Percentiles rank a stretch among this genome's conserved stretches.
Conservation (phyloP, 1,284 basidiomycete genomes). For the Calocybe gambosa region DNA sequence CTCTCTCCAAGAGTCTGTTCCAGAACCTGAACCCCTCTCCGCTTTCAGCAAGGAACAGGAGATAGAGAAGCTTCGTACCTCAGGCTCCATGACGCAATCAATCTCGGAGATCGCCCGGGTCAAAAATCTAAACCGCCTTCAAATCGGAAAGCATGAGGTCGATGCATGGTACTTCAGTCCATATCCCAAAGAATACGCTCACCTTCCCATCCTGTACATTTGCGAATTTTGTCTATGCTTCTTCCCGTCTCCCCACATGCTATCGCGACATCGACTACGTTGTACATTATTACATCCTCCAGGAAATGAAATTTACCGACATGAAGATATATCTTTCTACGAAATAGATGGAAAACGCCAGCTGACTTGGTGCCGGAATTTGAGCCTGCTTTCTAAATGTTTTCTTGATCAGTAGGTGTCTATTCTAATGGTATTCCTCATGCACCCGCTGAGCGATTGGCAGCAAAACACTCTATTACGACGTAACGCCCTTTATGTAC, state of each 20-base stretch:
- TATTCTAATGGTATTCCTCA: conserved; percentile 15
- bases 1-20: conserved; percentile 30
- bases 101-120: conserved; percentile 96
- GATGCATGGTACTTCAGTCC: conserved; percentile 99
- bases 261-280: conserved; percentile 85
- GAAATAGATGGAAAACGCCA: conserved; percentile 98
- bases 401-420: conserved; percentile 90
- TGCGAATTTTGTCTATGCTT: conserved; percentile 98
- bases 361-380: conserved; percentile 94
- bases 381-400: conserved; percentile 95
- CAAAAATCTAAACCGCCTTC: conserved; percentile 96
- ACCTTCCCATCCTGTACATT: conserved; percentile 91
- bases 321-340: conserved; percentile 95
- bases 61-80: conserved; percentile 96
- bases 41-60: conserved; percentile 94
- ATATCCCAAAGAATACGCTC: conserved; percentile 96
- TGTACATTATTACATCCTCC: conserved; percentile 95
- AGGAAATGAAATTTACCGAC: conserved; percentile 98
- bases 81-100: conserved; percentile 98
- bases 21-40: conserved; percentile 42
- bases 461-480: conserved; percentile 98
- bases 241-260: conserved; percentile 84
- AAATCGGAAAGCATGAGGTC: conserved; percentile 94
- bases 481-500: conserved; percentile 99
- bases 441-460: conserved; percentile 21